Conservation (phyloP, 2,329 filamentous ascomycete genomes). For the Botrytis medusae region DNA sequence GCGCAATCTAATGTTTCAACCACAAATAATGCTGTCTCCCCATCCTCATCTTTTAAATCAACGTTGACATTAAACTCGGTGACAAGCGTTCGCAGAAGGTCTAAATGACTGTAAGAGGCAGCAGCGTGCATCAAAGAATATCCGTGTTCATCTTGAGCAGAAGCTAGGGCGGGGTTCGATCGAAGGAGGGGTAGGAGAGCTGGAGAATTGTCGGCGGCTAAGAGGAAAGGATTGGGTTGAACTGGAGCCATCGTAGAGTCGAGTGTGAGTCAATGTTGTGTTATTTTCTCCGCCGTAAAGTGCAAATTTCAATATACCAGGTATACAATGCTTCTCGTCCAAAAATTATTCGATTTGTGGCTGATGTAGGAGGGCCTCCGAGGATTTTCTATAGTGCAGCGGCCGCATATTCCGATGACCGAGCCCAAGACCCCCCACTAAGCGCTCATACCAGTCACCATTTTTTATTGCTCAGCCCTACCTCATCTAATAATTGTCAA, state of each 20-base stretch:
- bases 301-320: not conserved
- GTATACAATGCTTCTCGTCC: not conserved
- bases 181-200: constrained; percentile 73
- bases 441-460: not conserved
- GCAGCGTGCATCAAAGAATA: constrained; percentile 94
- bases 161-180: constrained; percentile 72
- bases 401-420: constrained; percentile 6
- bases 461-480: not conserved
- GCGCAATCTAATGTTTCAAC: constrained; percentile 79
- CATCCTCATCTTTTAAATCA: constrained; percentile 84
- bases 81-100: constrained; percentile 74
- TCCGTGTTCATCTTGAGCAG: constrained; percentile 81
- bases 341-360: not conserved
- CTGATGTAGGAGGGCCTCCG: not conserved
- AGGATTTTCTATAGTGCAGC: not conserved
- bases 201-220: constrained; percentile 79
- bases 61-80: constrained; percentile 74
- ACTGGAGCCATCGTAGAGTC: constrained; percentile 24
- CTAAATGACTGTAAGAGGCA: constrained; percentile 84
- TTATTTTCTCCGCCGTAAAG: not conserved
- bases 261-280: not conserved
- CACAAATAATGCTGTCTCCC: constrained; percentile 94
- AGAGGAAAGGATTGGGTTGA: constrained; percentile 63
- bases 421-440: not conserved
- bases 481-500: not conserved